Evolutionary conservation across 345 rosid species (phyloP), one percentile per base, ranked within the genome.

Genomic region (Populus nigra): DNA sequence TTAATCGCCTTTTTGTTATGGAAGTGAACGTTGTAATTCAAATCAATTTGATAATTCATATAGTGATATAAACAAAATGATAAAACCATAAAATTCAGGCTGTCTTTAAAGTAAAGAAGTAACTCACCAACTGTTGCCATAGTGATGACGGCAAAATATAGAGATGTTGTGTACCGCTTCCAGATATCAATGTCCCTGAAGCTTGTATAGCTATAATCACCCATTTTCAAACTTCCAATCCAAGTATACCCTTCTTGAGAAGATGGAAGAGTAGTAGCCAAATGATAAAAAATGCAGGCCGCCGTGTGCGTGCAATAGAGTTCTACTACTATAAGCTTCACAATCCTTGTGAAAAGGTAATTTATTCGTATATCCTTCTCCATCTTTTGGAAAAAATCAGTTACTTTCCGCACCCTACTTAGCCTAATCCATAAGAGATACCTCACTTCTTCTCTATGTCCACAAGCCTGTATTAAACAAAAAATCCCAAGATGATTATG

Each of bases 61-160:
- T 59, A 23, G 23, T 59, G 27, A 59, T 11, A 23, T 27, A 16
- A 62, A 23, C 27, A 12, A 39, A 39, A n/a, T 70, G 13, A 73
- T 27, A 7, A n/a, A 73, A 35, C 66, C 25, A 9, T 23, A 74
- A 36, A 15, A 12, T 47, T 20, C 20, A 33, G 5, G 47, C 29
- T 65, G 50, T 57, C 59, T 59, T 15, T 25, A 62, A 62, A 29
- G 49, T 8, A 63, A 35, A 76, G 3, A 68, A 63, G 76, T 8
- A 76, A 79, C 88, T 87, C 86, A 91, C 98, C 98, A 74, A 93
- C 91, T 36, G 98, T 91, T 36, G 94, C 92, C 98, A 93, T 93
- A 29, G 98, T 93, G 79, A 93, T 85, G 76, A 93, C 78, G 76
- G 98, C 97, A 80, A 93, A 93, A 83, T 93, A 93, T 41, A 93